Evolutionary conservation across 306 rosid genomes (phyloP), one percentile per base, ranked within the genome.

Genomic region (Herpetospermum pedunculosum): DNA sequence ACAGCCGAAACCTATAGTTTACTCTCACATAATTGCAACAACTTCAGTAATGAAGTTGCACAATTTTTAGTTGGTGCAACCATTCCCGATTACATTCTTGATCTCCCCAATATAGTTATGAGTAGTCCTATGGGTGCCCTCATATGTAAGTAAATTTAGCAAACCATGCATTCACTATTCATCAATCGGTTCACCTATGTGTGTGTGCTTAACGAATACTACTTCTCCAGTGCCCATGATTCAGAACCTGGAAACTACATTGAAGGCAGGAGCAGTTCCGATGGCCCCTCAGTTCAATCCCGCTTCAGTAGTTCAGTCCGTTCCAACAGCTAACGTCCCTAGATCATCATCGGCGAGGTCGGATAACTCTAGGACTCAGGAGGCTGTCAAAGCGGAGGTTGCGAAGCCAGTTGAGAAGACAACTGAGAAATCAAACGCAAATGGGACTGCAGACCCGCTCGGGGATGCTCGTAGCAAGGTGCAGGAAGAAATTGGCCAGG

Each of bases 1-100:
- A 83, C 83, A 0, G 87, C 91, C 0, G 97, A 91, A 80, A 82
- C 96, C 6, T 95, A 95, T 72, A 95, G 85, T 81, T 64, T 95
- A 63, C 96, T 95, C 21, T 69, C 81, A 11, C 96, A 95, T 81
- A 95, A 95, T 75, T 95, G 99, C 89, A 95, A 95, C 82, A 91
- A 95, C 83, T 95, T 95, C 76, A 87, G 88, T 83, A 88, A 95
- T 41, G 99, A 95, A 81, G 86, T 95, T 76, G 86, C 97, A 64
- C 99, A 95, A 32, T 95, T 95, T 80, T 84, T 95, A 82, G 96
- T 95, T 13, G 96, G 99, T 63, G 73, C 83, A 26, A 65, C 83
- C 74, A 89, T 95, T 81, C 99, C 99, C 2, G 88, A 84, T 0
- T 89, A 88, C 73, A 91, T 95, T 72, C 82, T 95, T 72, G 89